Conservation (phyloP, 768 basidiomycete species). For the Auriscalpium microsporum region DNA sequence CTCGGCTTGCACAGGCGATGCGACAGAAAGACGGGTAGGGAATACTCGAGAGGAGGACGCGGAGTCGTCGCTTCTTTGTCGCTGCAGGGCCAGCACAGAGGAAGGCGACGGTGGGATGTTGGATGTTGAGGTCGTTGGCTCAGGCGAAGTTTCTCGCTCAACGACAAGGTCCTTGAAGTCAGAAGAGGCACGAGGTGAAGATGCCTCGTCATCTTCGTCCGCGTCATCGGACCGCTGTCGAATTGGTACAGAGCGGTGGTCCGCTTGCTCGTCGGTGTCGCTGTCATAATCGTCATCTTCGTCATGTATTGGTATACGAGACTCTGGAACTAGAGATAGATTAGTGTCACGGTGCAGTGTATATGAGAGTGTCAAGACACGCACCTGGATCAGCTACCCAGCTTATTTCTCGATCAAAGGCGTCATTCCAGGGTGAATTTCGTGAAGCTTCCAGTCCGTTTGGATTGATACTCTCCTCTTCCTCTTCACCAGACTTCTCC, state of each 20-base stretch:
- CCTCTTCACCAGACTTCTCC: conserved; percentile 54
- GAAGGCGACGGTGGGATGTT: conserved; percentile 42
- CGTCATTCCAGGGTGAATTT: conserved; percentile 17
- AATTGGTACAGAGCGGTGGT: conserved; percentile 13
- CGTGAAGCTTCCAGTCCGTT: conserved; percentile 18
- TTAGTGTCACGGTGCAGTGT: not conserved
- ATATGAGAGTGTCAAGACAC: conserved; percentile 15
- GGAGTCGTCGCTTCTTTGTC: conserved; percentile 35
- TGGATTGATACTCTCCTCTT: conserved; percentile 59
- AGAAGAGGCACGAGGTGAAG: conserved; percentile 47
- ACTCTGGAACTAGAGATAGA: conserved; percentile 41
- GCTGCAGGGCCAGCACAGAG: conserved; percentile 37
- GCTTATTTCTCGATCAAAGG: conserved; percentile 47
- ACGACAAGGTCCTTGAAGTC: conserved; percentile 55
- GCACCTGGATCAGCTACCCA: conserved; percentile 72
- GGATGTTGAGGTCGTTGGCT: conserved; percentile 34
- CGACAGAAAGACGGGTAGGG: conserved; percentile 53
- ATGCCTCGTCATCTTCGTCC: conserved; percentile 37
- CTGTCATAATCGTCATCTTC: conserved; percentile 48
- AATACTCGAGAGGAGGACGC: conserved; percentile 39
- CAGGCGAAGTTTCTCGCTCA: conserved; percentile 55
- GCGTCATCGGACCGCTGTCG: conserved; percentile 24
- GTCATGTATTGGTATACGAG: conserved; percentile 54
- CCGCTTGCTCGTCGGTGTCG: conserved; percentile 30
- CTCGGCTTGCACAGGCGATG: conserved; percentile 51